Evolutionary conservation across 2,329 filamentous ascomycete genomes (phyloP).

Genomic region (Trichoderma sp.): DNA sequence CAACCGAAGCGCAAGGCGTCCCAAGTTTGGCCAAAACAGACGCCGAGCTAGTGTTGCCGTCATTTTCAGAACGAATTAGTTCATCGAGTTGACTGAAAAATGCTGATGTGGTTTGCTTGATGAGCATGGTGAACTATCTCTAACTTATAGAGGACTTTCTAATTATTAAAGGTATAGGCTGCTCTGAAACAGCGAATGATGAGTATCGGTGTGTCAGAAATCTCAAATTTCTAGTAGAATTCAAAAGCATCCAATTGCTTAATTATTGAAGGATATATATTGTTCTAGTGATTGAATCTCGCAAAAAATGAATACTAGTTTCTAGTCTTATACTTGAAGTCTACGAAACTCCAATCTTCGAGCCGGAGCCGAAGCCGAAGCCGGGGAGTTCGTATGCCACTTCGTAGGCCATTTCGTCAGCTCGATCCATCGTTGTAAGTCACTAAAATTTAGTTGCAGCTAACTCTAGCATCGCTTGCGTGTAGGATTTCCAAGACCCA

Average conservation of each 20-base stretch:
- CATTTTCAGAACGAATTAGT: background rate
- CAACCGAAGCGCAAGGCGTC: constrained; percentile 22
- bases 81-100: background rate
- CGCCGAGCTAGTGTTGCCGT: background rate
- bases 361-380: background rate
- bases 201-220: background rate
- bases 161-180: background rate
- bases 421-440: background rate
- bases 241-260: background rate
- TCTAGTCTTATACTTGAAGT: background rate
- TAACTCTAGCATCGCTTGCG: background rate
- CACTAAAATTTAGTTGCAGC: background rate
- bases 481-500: background rate
- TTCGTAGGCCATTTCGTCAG: background rate
- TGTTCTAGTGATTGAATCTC: background rate
- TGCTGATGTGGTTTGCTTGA: background rate
- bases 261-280: background rate
- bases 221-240: too few relatives aligned
- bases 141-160: background rate
- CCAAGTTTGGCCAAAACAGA: constrained; percentile 19
- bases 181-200: background rate
- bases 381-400: background rate
- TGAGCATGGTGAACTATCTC: background rate
- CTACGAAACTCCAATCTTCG: background rate
- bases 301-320: background rate